phyloP scores from a whole-genome alignment of 805 yeast genomes.

The Kuraishia piskuri region DNA sequence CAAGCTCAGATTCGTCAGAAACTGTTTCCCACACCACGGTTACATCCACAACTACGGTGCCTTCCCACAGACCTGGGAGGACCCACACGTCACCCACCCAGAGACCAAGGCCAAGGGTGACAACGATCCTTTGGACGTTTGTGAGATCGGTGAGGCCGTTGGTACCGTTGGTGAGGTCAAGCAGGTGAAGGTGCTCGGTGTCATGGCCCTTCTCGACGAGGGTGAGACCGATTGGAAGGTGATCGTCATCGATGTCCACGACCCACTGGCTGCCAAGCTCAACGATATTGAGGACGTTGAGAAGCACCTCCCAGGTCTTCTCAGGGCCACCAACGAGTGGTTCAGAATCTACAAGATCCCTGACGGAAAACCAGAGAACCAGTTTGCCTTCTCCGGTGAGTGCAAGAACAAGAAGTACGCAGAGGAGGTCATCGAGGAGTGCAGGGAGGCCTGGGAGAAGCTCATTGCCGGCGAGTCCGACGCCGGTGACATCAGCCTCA shows the following conservation, averaged over 20 bases:
- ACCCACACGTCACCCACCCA: constrained; percentile 54
- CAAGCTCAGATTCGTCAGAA: constrained; percentile 88
- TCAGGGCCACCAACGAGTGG: constrained; percentile 96
- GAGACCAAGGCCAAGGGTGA: constrained; percentile 70
- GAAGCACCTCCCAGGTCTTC: constrained; percentile 81
- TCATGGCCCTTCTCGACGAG: constrained; percentile 90
- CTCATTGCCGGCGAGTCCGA: constrained; percentile 60
- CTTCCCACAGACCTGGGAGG: constrained; percentile 92
- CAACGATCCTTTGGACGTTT: constrained; percentile 80
- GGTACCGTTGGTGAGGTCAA: constrained; percentile 66
- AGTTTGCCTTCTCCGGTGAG: constrained; percentile 94
- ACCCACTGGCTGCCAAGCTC: constrained; percentile 81
- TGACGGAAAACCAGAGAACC: constrained; percentile 95
- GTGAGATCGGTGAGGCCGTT: constrained; percentile 69
- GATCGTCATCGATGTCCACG: constrained; percentile 79
- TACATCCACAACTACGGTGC: constrained; percentile 98
- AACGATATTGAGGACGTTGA: constrained; percentile 89
- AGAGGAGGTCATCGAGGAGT: constrained; percentile 72
- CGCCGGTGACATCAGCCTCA: constrained; percentile 60
- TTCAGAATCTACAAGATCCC: constrained; percentile 97
- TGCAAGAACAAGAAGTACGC: constrained; percentile 85
- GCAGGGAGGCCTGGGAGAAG: constrained; percentile 76
- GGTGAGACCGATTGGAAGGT: constrained; percentile 92
- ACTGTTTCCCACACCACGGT: constrained; percentile 98
- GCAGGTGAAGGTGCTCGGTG: constrained; percentile 88